Conservation (phyloP, 129 eudicot species). For the Lactuca saligna region DNA sequence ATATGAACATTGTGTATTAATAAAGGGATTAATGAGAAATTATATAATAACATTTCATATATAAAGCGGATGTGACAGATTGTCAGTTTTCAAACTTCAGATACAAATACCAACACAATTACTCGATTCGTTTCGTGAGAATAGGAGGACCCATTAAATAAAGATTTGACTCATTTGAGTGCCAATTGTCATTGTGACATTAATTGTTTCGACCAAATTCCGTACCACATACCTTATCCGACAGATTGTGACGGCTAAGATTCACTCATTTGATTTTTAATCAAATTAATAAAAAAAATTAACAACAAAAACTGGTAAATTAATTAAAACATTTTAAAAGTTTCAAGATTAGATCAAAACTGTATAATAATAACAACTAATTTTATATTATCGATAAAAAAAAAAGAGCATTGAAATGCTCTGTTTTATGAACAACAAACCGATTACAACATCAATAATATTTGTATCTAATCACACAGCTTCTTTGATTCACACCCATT, state of each 20-base stretch:
- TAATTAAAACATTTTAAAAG: background rate
- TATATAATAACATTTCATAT: too few relatives aligned
- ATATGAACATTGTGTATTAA: too few relatives aligned
- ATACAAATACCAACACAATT: too few relatives aligned
- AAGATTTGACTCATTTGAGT: background rate
- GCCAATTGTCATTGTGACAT: background rate
- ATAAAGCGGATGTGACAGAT: too few relatives aligned
- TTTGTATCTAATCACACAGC: background rate
- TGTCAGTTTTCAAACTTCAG: too few relatives aligned
- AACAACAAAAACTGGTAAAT: too few relatives aligned
- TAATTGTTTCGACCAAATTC: background rate
- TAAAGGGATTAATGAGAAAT: too few relatives aligned
- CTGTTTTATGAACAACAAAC: background rate
- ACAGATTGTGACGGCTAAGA: background rate
- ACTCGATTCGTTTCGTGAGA: too few relatives aligned
- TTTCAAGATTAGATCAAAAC: background rate
- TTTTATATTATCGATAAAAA: background rate
- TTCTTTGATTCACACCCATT: slow-evolving; percentile 1
- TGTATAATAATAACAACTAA: background rate
- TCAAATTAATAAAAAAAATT: background rate
- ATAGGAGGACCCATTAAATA: too few relatives aligned
- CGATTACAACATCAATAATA: background rate
- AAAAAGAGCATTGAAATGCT: background rate
- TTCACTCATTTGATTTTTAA: background rate
- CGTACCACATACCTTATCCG: background rate